Evolutionary conservation across 139 green algal species (phyloP).

Genomic region (Auxenochlorella protothecoides): DNA sequence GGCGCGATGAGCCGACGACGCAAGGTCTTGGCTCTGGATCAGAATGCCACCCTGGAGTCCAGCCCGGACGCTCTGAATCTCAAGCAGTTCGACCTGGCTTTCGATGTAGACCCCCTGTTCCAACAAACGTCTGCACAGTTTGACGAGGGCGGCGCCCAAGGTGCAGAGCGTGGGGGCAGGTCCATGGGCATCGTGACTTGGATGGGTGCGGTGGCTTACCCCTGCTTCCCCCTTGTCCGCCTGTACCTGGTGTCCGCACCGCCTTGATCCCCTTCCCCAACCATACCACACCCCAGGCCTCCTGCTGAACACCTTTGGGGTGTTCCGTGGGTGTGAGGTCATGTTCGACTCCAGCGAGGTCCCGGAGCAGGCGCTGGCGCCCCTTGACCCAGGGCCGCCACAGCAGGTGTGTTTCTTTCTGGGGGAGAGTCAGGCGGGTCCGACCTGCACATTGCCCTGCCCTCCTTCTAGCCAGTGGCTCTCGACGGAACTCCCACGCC

Average conservation of each 20-base stretch:
- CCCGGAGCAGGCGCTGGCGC: slow-evolving; percentile 23
- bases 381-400: too few species aligned
- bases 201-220: neutral
- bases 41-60: slow-evolving; percentile 44
- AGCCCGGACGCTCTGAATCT: slow-evolving; percentile 50
- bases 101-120: slow-evolving; percentile 70
- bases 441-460: too few species aligned
- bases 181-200: too few species aligned
- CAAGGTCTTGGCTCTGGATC: neutral
- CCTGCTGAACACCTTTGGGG: slow-evolving; percentile 65
- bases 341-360: slow-evolving; percentile 69
- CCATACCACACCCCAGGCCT: slow-evolving; percentile 32
- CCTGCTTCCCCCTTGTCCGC: neutral
- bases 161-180: slow-evolving; percentile 3
- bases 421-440: too few species aligned
- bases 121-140: slow-evolving; percentile 80
- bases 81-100: slow-evolving; percentile 68
- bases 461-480: neutral
- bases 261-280: too few species aligned
- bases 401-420: too few species aligned
- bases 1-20: too few species aligned
- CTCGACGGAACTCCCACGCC: neutral
- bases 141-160: slow-evolving; percentile 64
- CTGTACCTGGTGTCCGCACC: too few species aligned
- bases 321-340: slow-evolving; percentile 53